Evolutionary conservation across 352 stramenopile species (phyloP), one percentile per base, ranked within the genome.

Genomic region (Paralagenidium karlingii): DNA sequence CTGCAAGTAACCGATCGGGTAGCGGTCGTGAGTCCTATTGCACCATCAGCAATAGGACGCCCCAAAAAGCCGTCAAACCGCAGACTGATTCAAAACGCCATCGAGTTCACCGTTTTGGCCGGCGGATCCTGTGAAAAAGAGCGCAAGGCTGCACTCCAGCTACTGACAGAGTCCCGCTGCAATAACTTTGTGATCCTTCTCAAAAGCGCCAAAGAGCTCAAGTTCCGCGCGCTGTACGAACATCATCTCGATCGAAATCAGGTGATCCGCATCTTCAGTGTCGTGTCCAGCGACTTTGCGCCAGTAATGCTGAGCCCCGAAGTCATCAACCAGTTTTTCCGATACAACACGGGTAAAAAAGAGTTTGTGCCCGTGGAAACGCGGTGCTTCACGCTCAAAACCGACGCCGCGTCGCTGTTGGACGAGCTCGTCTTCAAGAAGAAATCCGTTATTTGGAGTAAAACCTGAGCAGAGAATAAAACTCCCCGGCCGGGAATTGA

Each of bases 311-410:
- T 77, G 19, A 53, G 55, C 12, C 10, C 41, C 8, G 58, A 61
- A 5, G 38, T 54, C 12, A 68, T 86, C 22, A 62, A 57, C 8
- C 73, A 85, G 51, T 84, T 87, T 33, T 89, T 87, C 47, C 78
- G 77, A 37, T 87, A 89, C 57, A 89, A 82, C 34, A 85, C 73
- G 9, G 73, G 69, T 19, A 89, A 87, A 30, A 89, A 87, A 38
- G 66, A 75, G 36, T 87, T 89, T 16, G 31, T 68, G 8, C 41
- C 73, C 0, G 66, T 87, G 8, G 58, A 80, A 15, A 75, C 68
- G 13, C 55, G 73, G 2, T 67, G 60, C 0, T 87, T 89, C 43
- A 89, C 73, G 1, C 58, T 82, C 20, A 77, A 65, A 31, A 89
- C 73, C 1, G 76, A 89, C 43, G 76, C 69, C 7, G 83, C 64